These are phyloP conservation scores for Rhizopogon vulgaris DNA, from an alignment of 768 basidiomycete species.

Conservation along the genomic window DNA sequence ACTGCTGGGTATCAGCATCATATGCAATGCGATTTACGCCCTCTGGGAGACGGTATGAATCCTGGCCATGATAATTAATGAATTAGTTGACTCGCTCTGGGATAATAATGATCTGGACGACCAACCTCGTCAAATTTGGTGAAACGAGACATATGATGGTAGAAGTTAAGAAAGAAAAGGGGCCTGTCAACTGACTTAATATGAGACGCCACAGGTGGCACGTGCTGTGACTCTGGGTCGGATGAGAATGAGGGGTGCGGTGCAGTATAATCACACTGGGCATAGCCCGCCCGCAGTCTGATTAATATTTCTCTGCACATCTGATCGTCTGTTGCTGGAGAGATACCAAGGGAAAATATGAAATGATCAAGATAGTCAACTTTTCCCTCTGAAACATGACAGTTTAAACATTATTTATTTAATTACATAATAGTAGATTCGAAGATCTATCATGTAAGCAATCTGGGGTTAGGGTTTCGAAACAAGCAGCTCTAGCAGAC, in stretches of 20 bases:
- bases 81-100: background rate
- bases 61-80: slow-evolving; percentile 16
- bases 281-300: no score
- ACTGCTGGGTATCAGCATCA: slow-evolving; percentile 46
- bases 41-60: slow-evolving; percentile 28
- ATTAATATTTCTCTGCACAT: no score
- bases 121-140: slow-evolving; percentile 21
- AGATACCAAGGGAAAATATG: no score
- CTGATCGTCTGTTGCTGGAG: no score
- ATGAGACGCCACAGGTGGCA: background rate
- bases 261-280: no score
- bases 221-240: background rate
- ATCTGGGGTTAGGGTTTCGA: background rate
- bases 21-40: slow-evolving; percentile 48
- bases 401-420: no score
- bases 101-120: background rate
- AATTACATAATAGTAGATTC: no score
- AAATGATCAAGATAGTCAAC: no score
- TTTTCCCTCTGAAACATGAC: no score
- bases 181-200: no score
- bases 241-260: no score
- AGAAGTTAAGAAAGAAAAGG: background rate
- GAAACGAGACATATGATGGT: slow-evolving; percentile 9
- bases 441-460: no score
- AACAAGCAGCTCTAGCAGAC: background rate